These are phyloP conservation scores for Teunomyces stri DNA, from an alignment of 805 yeast genomes.

Conservation along the genomic window DNA sequence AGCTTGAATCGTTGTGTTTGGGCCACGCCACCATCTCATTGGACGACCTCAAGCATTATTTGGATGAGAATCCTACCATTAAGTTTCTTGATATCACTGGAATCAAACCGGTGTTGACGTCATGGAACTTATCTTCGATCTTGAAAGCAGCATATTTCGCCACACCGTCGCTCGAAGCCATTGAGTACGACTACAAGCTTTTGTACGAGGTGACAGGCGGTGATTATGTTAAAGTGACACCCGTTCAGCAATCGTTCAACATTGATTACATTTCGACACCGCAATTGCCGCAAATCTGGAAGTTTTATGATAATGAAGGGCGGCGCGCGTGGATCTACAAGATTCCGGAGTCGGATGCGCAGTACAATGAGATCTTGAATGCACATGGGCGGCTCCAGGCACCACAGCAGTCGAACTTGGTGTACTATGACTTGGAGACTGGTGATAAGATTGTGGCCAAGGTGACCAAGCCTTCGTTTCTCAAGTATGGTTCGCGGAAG, in stretches of 20 bases:
- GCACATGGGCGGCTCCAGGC: slow-evolving; percentile 8
- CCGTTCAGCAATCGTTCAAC: slow-evolving; percentile 27
- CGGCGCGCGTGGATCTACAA: slow-evolving; percentile 80
- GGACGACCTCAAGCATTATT: slow-evolving; percentile 35
- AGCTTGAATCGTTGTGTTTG: slow-evolving; percentile 42
- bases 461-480: slow-evolving; percentile 45
- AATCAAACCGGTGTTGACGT: slow-evolving; percentile 49
- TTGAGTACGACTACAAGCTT: slow-evolving; percentile 65
- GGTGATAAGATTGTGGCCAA: slow-evolving; percentile 57
- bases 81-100: slow-evolving; percentile 67
- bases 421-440: slow-evolving; percentile 60
- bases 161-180: slow-evolving; percentile 42
- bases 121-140: slow-evolving; percentile 48
- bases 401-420: slow-evolving; percentile 31
- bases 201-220: slow-evolving; percentile 48
- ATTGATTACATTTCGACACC: slow-evolving; percentile 25
- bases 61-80: slow-evolving; percentile 30
- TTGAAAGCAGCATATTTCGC: slow-evolving; percentile 26
- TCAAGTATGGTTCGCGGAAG: slow-evolving; percentile 53
- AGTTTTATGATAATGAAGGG: slow-evolving; percentile 59
- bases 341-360: slow-evolving; percentile 29
- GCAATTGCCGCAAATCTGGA: slow-evolving; percentile 44
- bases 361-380: slow-evolving; percentile 27
- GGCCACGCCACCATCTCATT: slow-evolving; percentile 37
- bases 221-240: slow-evolving; percentile 26